phyloP scores from a whole-genome alignment of 2,329 filamentous ascomycete genomes.

The Septoria linicola region DNA sequence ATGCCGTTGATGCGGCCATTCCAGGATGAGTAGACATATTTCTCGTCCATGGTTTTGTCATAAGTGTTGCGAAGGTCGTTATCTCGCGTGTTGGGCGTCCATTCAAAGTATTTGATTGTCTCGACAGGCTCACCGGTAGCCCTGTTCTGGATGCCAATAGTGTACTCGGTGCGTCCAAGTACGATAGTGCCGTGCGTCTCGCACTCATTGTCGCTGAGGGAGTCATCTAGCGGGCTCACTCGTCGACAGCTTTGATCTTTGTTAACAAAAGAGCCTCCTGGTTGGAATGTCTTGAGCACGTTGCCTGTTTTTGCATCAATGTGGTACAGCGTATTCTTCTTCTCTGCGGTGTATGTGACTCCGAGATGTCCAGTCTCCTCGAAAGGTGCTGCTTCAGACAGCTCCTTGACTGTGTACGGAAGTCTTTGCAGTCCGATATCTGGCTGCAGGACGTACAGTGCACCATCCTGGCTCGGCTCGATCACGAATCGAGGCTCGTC shows the following conservation, averaged over 20 bases:
- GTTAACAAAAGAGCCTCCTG: conserved; percentile 64
- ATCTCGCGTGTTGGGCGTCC: conserved; percentile 89
- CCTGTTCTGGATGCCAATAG: conserved; percentile 75
- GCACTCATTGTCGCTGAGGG: conserved; percentile 65
- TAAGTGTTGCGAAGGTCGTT: conserved; percentile 84
- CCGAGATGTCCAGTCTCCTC: conserved; percentile 67
- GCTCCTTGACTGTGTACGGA: conserved; percentile 74
- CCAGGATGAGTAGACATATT: conserved; percentile 83
- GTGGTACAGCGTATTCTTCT: conserved; percentile 85
- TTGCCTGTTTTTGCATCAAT: conserved; percentile 82
- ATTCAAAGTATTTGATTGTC: conserved; percentile 89
- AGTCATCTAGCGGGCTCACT: conserved; percentile 60
- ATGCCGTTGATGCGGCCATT: conserved; percentile 83
- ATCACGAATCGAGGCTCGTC: conserved; percentile 95
- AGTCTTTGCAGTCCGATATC: conserved; percentile 64
- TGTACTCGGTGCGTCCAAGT: conserved; percentile 85
- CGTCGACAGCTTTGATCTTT: conserved; percentile 73
- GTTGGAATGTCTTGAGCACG: conserved; percentile 80
- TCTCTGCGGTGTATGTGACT: conserved; percentile 86
- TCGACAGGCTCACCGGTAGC: conserved; percentile 75
- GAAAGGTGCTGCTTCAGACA: conserved; percentile 78
- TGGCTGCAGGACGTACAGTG: conserved; percentile 81
- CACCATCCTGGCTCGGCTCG: conserved; percentile 83
- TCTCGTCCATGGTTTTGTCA: conserved; percentile 73
- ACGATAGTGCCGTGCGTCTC: conserved; percentile 77